phyloP scores from a whole-genome alignment of 805 yeast genomes.

The Torulaspora gathmanii region DNA sequence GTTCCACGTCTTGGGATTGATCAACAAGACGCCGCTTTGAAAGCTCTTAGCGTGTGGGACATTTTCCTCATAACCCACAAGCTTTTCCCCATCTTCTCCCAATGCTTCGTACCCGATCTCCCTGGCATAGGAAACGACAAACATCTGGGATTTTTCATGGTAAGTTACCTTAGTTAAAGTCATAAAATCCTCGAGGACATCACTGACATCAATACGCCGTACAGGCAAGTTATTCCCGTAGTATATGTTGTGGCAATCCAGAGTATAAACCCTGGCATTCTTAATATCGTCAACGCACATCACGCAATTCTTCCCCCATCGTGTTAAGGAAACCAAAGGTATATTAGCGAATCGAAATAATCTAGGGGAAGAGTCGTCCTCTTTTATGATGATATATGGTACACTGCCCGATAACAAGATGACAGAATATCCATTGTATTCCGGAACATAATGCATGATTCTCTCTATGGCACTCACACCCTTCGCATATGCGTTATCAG shows the following conservation, averaged over 20 bases:
- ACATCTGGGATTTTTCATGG: constrained; percentile 61
- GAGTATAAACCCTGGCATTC: constrained; percentile 53
- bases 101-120: constrained; percentile 57
- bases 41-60: constrained; percentile 51
- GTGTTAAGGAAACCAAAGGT: constrained; percentile 56
- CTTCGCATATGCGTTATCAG: constrained; percentile 66
- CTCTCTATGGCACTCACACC: constrained; percentile 64
- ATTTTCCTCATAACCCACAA: constrained; percentile 50
- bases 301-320: constrained; percentile 41
- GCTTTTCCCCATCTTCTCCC: constrained; percentile 67
- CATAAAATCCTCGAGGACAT: constrained; percentile 28
- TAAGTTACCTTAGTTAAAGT: constrained; percentile 64
- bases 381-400: constrained; percentile 65
- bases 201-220: constrained; percentile 46
- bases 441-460: constrained; percentile 53
- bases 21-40: constrained; percentile 56
- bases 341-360: constrained; percentile 61
- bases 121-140: constrained; percentile 54
- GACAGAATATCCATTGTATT: constrained; percentile 53
- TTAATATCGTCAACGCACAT: constrained; percentile 67
- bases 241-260: constrained; percentile 38
- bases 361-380: constrained; percentile 57
- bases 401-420: constrained; percentile 70
- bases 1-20: constrained; percentile 74
- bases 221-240: constrained; percentile 62